Evolutionary conservation across 2,329 filamentous ascomycete genomes (phyloP).

Genomic region (Aspergillus fijiensis): DNA sequence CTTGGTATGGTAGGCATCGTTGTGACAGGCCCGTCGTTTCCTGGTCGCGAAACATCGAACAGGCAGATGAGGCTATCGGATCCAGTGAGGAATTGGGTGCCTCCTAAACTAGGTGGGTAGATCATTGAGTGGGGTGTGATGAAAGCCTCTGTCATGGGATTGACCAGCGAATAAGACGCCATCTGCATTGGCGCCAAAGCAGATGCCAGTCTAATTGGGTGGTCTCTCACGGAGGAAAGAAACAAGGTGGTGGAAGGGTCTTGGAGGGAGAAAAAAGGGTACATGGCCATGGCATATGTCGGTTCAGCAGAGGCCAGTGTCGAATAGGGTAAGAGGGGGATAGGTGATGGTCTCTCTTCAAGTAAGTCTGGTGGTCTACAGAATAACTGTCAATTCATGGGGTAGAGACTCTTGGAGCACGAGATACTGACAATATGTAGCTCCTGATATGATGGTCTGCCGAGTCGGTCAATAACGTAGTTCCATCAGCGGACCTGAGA

Average conservation of each 20-base stretch:
- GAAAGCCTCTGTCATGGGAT: slow-evolving; percentile 57
- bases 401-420: background rate
- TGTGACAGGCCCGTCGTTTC: slow-evolving; percentile 47
- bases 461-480: slow-evolving; percentile 55
- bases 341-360: slow-evolving; percentile 36
- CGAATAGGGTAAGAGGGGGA: slow-evolving; percentile 48
- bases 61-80: slow-evolving; percentile 53
- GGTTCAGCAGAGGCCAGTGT: slow-evolving; percentile 48
- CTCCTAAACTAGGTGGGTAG: slow-evolving; percentile 49
- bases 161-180: slow-evolving; percentile 56
- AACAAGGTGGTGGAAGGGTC: slow-evolving; percentile 52
- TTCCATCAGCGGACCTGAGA: slow-evolving; percentile 56
- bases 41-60: slow-evolving; percentile 55
- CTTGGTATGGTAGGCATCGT: slow-evolving; percentile 51
- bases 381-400: slow-evolving; percentile 9
- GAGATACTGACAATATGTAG: slow-evolving; percentile 51
- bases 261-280: slow-evolving; percentile 55
- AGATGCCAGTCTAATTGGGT: slow-evolving; percentile 58
- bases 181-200: slow-evolving; percentile 50
- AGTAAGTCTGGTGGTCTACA: slow-evolving; percentile 50
- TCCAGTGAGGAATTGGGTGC: slow-evolving; percentile 59
- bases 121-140: slow-evolving; percentile 55
- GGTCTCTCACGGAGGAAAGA: slow-evolving; percentile 53
- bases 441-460: slow-evolving; percentile 53
- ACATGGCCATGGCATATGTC: slow-evolving; percentile 54